Base-by-base conservation (phyloP, 2,329 filamentous ascomycete species). In the Didymella keratinophila region DNA sequence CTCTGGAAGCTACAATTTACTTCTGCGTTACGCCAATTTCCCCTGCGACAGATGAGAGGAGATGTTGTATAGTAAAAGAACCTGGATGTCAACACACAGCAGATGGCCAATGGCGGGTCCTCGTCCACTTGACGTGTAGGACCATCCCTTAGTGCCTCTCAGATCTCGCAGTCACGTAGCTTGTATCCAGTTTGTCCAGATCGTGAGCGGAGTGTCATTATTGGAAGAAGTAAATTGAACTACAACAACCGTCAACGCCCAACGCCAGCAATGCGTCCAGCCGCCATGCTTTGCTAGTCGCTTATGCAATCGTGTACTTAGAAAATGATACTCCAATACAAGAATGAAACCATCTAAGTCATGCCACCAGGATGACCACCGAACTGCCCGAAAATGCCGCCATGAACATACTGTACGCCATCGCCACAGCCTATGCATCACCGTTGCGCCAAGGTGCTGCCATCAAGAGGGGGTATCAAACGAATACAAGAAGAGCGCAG, bases 391-490 rank as follows among this genome's bases (percentile, higher is more conserved):
- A 27, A 52, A 42, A 44, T 44, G 37, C 45, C 39, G n/a, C 32
- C 43, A 41, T 41, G 23, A 25, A 36, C 8, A 36, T 18, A n/a
- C 16, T 36, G 32, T 36, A 9, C 34, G 16, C 10, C 7, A 34
- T 21, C 18, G n/a, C 32, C 20, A 23, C 21, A 25, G 43, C 14
- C 42, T 18, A 50, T 34, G 36, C 30, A 45, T 30, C 50, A 36
- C 34, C 28, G n/a, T 42, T 36, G 46, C 25, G 39, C 51, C 56
- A 36, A 21, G 16, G 50, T n/a, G 18, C 43, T 28, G 43, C 32
- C 50, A 14, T 42, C 30, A 16, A 21, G 39, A 32, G 56, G 50
- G 50, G 50, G 45, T 58, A 58, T 58, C 41, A 8, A 46, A 46
- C 25, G 36, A 46, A 44, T 32, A 58, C 16, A 41, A 37, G 25